These are phyloP conservation scores for Talaromyces stipitatus DNA, from an alignment of 495 filamentous ascomycete genomes.

Conservation along the genomic window DNA sequence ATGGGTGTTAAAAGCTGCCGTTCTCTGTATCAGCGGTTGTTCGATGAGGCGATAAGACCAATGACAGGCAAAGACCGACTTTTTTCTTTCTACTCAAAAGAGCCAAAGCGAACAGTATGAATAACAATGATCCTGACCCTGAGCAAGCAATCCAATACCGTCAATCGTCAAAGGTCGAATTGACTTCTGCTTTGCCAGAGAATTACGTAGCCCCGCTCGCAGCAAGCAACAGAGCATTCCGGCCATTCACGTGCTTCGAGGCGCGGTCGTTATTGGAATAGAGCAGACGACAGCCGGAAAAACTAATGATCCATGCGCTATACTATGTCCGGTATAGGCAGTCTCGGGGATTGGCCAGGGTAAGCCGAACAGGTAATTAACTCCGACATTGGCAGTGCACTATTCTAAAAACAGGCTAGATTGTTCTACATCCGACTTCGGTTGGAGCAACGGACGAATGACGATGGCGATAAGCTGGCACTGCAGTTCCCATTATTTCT, in stretches of 20 bases:
- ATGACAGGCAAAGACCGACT: too few species aligned
- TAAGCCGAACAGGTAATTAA: background rate
- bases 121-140: background rate
- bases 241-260: constrained; percentile 4
- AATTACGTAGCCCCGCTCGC: constrained; percentile 1
- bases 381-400: background rate
- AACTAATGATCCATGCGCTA: background rate
- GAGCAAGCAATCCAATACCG: background rate
- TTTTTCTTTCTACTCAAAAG: too few species aligned
- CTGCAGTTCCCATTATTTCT: background rate
- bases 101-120: background rate
- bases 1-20: background rate
- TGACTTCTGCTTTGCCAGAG: background rate
- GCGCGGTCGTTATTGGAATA: background rate
- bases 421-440: background rate
- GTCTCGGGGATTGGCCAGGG: background rate
- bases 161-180: background rate
- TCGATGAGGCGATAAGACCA: background rate
- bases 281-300: background rate
- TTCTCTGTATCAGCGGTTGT: background rate
- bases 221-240: constrained; percentile 1
- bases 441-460: background rate
- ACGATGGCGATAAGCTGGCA: background rate
- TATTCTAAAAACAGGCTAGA: background rate
- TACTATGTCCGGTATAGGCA: background rate